A percentile compares a stretch with the other conserved stretches of the same genome.
Evolutionary conservation across 2,329 filamentous ascomycete genomes (phyloP).

Genomic region (Aspergillus sp.): DNA sequence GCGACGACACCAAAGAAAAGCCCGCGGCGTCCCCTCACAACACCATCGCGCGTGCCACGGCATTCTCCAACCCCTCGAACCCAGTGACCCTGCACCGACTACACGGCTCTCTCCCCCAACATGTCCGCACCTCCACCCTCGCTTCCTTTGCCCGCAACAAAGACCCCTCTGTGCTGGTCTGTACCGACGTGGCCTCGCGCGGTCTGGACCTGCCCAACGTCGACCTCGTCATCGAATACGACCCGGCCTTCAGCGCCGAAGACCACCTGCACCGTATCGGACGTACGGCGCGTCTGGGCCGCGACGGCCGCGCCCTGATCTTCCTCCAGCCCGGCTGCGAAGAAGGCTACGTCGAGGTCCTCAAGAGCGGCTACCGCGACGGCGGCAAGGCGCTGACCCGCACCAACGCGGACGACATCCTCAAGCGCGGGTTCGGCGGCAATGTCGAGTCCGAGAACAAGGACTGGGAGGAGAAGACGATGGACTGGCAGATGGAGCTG

Average conservation of each 20-base stretch:
- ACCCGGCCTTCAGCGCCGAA: conserved; percentile 87
- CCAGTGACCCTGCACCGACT: conserved; percentile 79
- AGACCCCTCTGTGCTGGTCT: conserved; percentile 79
- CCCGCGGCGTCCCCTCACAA: conserved; percentile 35
- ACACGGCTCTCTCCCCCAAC: conserved; percentile 87
- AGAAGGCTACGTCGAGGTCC: conserved; percentile 80
- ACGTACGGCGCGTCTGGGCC: conserved; percentile 88
- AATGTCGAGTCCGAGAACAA: conserved; percentile 40
- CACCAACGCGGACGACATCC: conserved; percentile 63
- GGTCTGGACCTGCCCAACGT: conserved; percentile 94
- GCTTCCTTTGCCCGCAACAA: conserved; percentile 72
- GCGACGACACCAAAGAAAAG: conserved; percentile 21
- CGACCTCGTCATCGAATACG: conserved; percentile 92
- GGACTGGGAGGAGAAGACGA: conserved; percentile 65
- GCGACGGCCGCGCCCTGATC: conserved; percentile 79
- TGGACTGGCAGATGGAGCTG: conserved; percentile 64
- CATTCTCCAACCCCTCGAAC: conserved; percentile 74
- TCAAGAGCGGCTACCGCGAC: conserved; percentile 69
- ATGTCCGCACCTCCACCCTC: conserved; percentile 82
- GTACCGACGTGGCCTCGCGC: conserved; percentile 92
- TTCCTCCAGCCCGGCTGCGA: conserved; percentile 90
- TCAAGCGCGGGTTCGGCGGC: conserved; percentile 63
- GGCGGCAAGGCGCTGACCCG: conserved; percentile 62
- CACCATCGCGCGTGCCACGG: conserved; percentile 59
- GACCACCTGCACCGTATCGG: conserved; percentile 95